A percentile compares a stretch with the other conserved stretches of the same genome.
These are phyloP conservation scores for Fusarium humuli DNA, from an alignment of 2,329 filamentous ascomycete species.

Conservation along the genomic window DNA sequence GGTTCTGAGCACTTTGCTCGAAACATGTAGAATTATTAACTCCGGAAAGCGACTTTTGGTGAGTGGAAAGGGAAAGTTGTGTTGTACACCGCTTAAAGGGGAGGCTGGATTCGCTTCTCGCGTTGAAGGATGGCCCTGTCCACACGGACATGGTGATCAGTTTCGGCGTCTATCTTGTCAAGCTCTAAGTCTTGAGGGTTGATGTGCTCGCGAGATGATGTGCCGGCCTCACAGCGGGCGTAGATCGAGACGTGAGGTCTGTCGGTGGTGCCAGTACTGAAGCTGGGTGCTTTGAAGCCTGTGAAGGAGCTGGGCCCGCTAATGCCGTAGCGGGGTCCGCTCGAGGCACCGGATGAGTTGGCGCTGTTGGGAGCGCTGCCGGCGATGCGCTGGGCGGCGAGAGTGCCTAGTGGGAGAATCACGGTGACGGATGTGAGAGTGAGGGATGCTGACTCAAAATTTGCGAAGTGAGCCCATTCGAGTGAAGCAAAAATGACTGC, in stretches of 20 bases:
- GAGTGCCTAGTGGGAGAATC: constrained; percentile 64
- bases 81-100: neutral
- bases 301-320: constrained; percentile 29
- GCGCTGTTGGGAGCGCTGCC: constrained; percentile 43
- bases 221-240: constrained; percentile 45
- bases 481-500: constrained; percentile 64
- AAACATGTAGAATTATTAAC: constrained; percentile 15
- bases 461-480: constrained; percentile 55
- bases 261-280: constrained; percentile 32
- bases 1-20: neutral
- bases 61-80: neutral
- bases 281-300: constrained; percentile 43
- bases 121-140: constrained; percentile 49
- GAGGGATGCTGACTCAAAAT: constrained; percentile 64
- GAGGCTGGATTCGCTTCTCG: constrained; percentile 48
- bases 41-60: constrained; percentile 19
- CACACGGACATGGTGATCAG: constrained; percentile 44
- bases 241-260: constrained; percentile 38
- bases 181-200: constrained; percentile 51
- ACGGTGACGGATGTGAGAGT: constrained; percentile 62
- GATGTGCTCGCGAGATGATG: constrained; percentile 27
- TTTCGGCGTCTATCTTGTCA: constrained; percentile 42
- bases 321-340: constrained; percentile 29
- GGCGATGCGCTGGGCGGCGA: constrained; percentile 61
- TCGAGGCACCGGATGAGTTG: constrained; percentile 34